Conservation (phyloP, 2,329 filamentous ascomycete species). For the Venturia effusa region DNA sequence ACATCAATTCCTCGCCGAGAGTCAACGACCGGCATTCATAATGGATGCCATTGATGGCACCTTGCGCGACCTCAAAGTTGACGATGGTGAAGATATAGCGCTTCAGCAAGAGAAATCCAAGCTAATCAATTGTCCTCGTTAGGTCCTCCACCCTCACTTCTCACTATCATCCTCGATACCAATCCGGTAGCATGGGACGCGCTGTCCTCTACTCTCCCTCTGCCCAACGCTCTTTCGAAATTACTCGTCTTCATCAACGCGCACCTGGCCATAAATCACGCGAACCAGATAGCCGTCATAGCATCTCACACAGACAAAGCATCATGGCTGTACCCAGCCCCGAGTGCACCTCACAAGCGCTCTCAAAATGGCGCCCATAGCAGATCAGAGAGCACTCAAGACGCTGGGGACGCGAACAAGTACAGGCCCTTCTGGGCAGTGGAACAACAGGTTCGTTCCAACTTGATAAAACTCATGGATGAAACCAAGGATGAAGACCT, state of each 20-base stretch:
- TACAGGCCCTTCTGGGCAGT: conserved; percentile 85
- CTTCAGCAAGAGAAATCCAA: conserved; percentile 7
- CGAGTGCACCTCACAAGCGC: conserved; percentile 22
- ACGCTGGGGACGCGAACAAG: conserved; percentile 59
- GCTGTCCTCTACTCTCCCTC: conserved; percentile 60
- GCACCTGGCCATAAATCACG: conserved; percentile 85
- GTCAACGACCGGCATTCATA: neutral
- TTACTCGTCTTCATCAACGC: conserved; percentile 95
- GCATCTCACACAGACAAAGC: conserved; percentile 81
- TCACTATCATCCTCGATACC: conserved; percentile 87
- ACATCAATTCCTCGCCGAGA: neutral
- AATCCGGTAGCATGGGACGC: conserved; percentile 91
- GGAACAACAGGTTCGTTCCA: conserved; percentile 66
- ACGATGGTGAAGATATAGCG: conserved; percentile 20
- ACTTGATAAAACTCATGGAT: conserved; percentile 62
- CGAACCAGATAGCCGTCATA: conserved; percentile 85
- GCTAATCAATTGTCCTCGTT: neutral
- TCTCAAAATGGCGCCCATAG: neutral
- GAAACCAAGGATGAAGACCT: conserved; percentile 51
- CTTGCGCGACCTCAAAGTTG: conserved; percentile 30
- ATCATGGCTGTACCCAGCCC: conserved; percentile 75
- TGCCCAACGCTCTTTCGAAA: conserved; percentile 76
- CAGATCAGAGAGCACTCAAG: conserved; percentile 17
- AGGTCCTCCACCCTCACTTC: conserved; percentile 62
- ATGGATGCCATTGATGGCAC: conserved; percentile 59